phyloP scores from a whole-genome alignment of 306 rosid genomes.

The Sicyos edulis region DNA sequence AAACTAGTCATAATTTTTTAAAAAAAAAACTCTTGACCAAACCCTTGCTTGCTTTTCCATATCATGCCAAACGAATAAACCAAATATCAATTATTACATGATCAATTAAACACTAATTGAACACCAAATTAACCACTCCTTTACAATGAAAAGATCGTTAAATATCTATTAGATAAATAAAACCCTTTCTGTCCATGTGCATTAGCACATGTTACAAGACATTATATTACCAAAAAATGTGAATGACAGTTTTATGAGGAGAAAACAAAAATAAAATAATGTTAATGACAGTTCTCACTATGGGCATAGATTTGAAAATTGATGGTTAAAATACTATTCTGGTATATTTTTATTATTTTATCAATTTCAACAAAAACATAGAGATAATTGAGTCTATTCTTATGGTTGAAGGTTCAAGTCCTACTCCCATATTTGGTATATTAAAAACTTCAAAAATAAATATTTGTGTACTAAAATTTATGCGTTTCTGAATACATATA shows the following conservation, averaged over 20 bases:
- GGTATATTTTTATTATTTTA: too few species aligned
- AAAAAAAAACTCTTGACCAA: not conserved
- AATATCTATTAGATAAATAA: not conserved
- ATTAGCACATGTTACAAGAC: not conserved
- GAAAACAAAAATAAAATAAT: too few species aligned
- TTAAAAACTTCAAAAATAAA: too few species aligned
- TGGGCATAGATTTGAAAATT: not conserved
- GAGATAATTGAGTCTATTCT: too few species aligned
- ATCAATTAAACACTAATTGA: not conserved
- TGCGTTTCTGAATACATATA: not conserved
- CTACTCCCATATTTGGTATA: too few species aligned
- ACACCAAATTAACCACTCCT: not conserved
- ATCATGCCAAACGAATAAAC: not conserved
- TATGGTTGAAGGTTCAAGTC: too few species aligned
- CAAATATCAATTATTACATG: not conserved
- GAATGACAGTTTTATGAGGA: not conserved
- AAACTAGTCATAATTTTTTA: not conserved
- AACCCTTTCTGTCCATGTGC: not conserved
- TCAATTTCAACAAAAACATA: too few species aligned
- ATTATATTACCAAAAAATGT: not conserved
- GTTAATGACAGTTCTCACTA: not conserved
- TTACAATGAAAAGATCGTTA: not conserved
- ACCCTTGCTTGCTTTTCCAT: not conserved
- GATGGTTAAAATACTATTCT: not conserved
- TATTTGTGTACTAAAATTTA: too few species aligned